phyloP scores from a whole-genome alignment of 2,329 filamentous ascomycete species.

The Hymenoscyphus repandus region DNA sequence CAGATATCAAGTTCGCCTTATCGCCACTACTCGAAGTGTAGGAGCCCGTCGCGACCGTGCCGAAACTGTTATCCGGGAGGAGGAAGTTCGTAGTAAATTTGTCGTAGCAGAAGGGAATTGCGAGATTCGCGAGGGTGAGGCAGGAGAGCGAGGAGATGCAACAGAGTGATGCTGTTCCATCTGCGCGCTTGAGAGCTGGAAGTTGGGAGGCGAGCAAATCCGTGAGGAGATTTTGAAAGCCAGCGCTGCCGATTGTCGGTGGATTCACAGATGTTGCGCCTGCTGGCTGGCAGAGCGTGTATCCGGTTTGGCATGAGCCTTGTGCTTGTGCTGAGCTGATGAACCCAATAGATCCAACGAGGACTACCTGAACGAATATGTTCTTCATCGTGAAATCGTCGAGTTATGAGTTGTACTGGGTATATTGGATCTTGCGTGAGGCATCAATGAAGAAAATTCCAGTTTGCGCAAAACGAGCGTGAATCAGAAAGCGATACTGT shows the following conservation, averaged over 20 bases:
- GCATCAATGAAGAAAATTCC: background rate
- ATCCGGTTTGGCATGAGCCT: constrained; percentile 23
- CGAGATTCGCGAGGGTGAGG: constrained; percentile 27
- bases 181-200: constrained; percentile 18
- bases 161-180: constrained; percentile 21
- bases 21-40: constrained; percentile 36
- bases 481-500: too few relatives aligned
- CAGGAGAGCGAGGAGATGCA: constrained; percentile 24
- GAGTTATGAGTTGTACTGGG: background rate
- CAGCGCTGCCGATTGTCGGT: constrained; percentile 27
- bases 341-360: background rate
- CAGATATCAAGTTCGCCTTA: constrained; percentile 39
- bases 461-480: too few relatives aligned
- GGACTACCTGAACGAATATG: background rate
- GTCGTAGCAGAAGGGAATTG: constrained; percentile 46
- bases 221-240: constrained; percentile 29
- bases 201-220: constrained; percentile 30
- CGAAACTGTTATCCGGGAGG: constrained; percentile 41
- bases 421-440: background rate
- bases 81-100: constrained; percentile 46
- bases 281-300: constrained; percentile 29
- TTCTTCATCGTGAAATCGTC: constrained; percentile 2
- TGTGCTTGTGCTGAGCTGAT: background rate
- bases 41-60: constrained; percentile 39
- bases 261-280: constrained; percentile 25